Percentiles rank a stretch among this genome's conserved stretches.
These are phyloP conservation scores for Gillenia trifoliata DNA, from an alignment of 306 rosid species.

Conservation along the genomic window DNA sequence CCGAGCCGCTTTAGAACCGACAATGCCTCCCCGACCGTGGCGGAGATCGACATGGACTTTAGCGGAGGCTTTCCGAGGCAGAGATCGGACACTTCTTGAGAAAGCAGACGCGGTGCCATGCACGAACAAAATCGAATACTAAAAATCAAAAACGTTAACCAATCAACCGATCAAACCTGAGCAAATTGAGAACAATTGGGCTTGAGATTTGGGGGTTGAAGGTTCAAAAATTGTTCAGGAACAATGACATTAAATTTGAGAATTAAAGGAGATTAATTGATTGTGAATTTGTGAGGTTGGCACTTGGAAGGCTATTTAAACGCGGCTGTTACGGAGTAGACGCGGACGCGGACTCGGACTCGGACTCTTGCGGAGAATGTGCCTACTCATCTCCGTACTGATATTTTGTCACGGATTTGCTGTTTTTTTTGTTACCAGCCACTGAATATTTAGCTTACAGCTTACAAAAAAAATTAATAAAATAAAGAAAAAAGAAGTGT, in stretches of 20 bases:
- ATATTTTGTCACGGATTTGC: neutral
- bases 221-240: neutral
- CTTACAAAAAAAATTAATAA: no score
- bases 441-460: neutral
- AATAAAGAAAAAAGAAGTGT: neutral
- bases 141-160: neutral
- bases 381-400: no score
- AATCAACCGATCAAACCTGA: neutral
- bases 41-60: conserved; percentile 39
- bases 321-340: neutral
- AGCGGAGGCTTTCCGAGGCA: conserved; percentile 88
- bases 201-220: neutral
- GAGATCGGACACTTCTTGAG: conserved; percentile 59
- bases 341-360: neutral
- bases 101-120: conserved; percentile 61
- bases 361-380: neutral
- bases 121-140: conserved; percentile 23
- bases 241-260: neutral
- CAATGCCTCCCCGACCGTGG: conserved; percentile 64
- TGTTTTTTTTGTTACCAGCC: neutral
- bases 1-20: conserved; percentile 39
- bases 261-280: neutral
- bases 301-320: neutral
- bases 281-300: neutral
- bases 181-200: neutral